Evolutionary conservation across 345 rosid species (phyloP), one percentile per base, ranked within the genome.

Genomic region (Noccaea bulbosa): DNA sequence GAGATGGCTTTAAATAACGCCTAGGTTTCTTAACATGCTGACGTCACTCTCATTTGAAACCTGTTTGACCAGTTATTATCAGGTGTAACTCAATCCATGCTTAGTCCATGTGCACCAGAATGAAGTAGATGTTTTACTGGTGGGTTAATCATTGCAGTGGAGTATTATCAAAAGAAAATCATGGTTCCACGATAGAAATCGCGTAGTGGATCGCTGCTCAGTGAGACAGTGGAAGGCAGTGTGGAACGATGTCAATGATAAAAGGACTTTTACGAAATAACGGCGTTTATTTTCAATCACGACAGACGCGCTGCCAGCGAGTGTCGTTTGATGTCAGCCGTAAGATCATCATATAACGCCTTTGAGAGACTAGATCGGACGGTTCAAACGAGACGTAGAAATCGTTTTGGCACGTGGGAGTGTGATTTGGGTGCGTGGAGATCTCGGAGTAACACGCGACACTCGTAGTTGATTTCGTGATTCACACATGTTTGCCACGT

Each of bases 401-500:
- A 27, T 7, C 0, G 22, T 5, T 53, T 20, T 11, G 67, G 58
- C 74, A 75, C 78, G 78, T 75, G 78, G 57, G 38, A 32, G 27
- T 67, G 10, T 61, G 4, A 50, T 60, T 53, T 53, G 3, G 15
- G 30, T 62, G 57, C 57, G 74, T 75, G 78, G 74, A 48, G 14
- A 33, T 27, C 65, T 68, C 45, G 10, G 51, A 61, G 58, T 45
- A 35, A 61, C 78, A 75, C 78, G 70, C 78, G 52, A 53, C 39
- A 45, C 37, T 75, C 65, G 74, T 61, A 11, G 69, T 52, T 16
- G 69, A 52, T 27, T 53, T 15, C 73, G 68, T 51, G 78, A 37
- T 51, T 53, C 16, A 60, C 78, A 68, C 78, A 49, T 68, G 70
- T 69, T 62, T 68, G 33, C 45, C 78, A 75, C 12, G 65, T 68